Conservation (phyloP, 768 basidiomycete species). For the Tephrocybe sp. region DNA sequence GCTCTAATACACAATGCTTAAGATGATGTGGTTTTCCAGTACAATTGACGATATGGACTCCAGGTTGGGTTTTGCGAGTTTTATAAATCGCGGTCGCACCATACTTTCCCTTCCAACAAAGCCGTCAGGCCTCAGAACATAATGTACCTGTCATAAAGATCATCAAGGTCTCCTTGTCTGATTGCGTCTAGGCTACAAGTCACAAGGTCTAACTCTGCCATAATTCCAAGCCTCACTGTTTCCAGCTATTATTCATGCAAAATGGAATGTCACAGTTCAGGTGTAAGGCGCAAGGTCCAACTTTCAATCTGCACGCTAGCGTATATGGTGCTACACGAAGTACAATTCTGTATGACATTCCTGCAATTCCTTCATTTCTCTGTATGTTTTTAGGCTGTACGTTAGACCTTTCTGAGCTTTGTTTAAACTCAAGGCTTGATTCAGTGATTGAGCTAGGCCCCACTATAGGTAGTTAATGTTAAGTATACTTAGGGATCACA, state of each 20-base stretch:
- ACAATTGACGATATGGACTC: constrained; percentile 78
- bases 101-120: constrained; percentile 27
- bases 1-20: constrained; percentile 3
- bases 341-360: too few species aligned
- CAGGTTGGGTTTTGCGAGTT: constrained; percentile 58
- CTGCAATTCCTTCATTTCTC: too few species aligned
- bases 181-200: neutral
- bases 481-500: too few species aligned
- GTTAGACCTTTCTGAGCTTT: neutral
- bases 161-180: neutral
- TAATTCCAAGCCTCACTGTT: neutral
- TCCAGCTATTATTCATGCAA: neutral
- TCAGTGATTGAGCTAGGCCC: too few species aligned
- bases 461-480: too few species aligned
- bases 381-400: too few species aligned
- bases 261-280: too few species aligned
- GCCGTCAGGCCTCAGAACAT: neutral
- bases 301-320: too few species aligned
- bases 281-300: too few species aligned
- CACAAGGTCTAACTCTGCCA: neutral
- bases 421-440: neutral
- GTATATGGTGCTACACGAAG: too few species aligned
- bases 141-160: neutral
- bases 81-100: constrained; percentile 55
- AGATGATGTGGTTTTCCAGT: constrained; percentile 31